These are phyloP conservation scores for Scutellaria minor DNA, from an alignment of 257 asterid genomes.

Conservation along the genomic window DNA sequence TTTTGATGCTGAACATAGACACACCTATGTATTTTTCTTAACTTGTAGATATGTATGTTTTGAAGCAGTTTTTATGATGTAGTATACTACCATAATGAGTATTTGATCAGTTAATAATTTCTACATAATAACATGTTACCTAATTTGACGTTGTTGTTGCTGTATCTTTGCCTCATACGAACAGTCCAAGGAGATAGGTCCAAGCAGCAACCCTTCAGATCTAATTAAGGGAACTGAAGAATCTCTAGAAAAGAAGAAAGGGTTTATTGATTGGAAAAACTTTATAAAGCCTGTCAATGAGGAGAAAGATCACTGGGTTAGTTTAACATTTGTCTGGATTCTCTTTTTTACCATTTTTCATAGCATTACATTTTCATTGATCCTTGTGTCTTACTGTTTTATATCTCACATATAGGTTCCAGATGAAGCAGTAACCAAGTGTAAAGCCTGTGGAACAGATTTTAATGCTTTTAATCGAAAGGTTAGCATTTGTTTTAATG, in stretches of 20 bases:
- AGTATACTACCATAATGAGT: not conserved
- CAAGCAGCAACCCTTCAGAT: slow-evolving; percentile 53
- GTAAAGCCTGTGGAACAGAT: slow-evolving; percentile 66
- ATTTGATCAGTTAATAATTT: slow-evolving; percentile 15
- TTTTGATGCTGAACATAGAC: not conserved
- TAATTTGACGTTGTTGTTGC: slow-evolving; percentile 15
- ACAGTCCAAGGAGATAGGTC: slow-evolving; percentile 84
- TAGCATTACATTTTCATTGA: not conserved
- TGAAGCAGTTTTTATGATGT: slow-evolving; percentile 16
- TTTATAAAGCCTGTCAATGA: slow-evolving; percentile 70
- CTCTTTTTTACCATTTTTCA: not conserved
- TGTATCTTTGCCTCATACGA: slow-evolving; percentile 31
- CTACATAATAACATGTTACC: slow-evolving; percentile 3
- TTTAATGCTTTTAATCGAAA: slow-evolving; percentile 78
- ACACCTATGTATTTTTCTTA: not conserved
- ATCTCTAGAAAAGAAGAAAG: slow-evolving; percentile 74
- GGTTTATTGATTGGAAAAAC: slow-evolving; percentile 74
- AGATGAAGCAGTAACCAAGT: slow-evolving; percentile 81
- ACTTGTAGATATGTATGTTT: slow-evolving; percentile 1
- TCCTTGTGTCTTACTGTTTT: slow-evolving; percentile 22
- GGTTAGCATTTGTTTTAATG: slow-evolving; percentile 54
- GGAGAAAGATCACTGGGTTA: slow-evolving; percentile 98
- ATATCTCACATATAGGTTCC: slow-evolving; percentile 63
- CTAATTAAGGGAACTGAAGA: slow-evolving; percentile 64
- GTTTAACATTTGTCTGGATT: slow-evolving; percentile 34